These are phyloP conservation scores for Fusarium euwallaceae DNA, from an alignment of 2,329 filamentous ascomycete genomes.

Conservation along the genomic window DNA sequence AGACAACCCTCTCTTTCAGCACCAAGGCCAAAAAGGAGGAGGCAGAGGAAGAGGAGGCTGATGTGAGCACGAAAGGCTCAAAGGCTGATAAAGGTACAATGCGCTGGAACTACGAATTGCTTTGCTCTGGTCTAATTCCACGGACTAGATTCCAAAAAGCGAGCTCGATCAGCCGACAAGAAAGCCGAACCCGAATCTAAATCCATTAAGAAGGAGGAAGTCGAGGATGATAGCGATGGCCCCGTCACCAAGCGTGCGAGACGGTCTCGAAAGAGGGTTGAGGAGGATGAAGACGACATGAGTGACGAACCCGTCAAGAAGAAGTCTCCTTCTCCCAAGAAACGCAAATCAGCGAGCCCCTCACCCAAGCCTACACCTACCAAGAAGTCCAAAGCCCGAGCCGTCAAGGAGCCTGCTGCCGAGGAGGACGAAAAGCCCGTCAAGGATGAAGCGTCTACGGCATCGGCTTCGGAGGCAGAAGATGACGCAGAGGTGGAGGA, in stretches of 20 bases:
- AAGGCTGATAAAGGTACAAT: constrained; percentile 55
- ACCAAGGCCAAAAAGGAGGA: constrained; percentile 64
- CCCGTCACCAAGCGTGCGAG: constrained; percentile 71
- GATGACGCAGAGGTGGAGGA: constrained; percentile 64
- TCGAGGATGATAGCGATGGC: constrained; percentile 68
- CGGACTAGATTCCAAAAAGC: constrained; percentile 61
- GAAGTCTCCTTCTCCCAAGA: constrained; percentile 27
- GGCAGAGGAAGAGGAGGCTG: constrained; percentile 47
- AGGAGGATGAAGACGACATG: constrained; percentile 58
- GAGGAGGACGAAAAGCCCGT: constrained; percentile 43
- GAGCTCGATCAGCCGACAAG: constrained; percentile 49
- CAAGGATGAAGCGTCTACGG: constrained; percentile 48
- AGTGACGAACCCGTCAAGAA: constrained; percentile 53
- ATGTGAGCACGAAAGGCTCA: constrained; percentile 52
- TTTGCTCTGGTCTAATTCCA: constrained; percentile 6
- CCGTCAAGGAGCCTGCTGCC: constrained; percentile 16
- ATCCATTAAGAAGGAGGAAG: constrained; percentile 51
- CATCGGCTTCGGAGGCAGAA: constrained; percentile 57
- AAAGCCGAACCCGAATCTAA: constrained; percentile 37
- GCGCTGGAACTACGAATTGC: constrained; percentile 1
- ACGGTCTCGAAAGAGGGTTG: constrained; percentile 60
- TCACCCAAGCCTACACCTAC: constrained; percentile 43
- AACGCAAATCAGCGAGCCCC: constrained; percentile 35
- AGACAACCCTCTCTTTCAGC: constrained; percentile 84
- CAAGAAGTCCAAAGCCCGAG: constrained; percentile 34